Base-by-base conservation (phyloP, 345 rosid species). In the Corymbia maculata region DNA sequence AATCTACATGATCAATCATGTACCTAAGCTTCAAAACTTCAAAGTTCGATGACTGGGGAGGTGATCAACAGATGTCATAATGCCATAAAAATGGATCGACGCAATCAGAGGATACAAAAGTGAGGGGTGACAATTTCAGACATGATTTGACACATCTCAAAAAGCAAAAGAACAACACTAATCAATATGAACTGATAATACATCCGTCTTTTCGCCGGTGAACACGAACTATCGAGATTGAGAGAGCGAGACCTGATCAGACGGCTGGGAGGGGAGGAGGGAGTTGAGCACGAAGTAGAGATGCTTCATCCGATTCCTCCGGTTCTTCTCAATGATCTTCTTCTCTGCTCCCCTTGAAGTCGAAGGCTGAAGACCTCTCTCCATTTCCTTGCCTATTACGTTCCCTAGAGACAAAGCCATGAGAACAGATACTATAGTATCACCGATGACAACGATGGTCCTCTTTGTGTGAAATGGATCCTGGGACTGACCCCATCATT, bases 291-390 rank as follows among this genome's bases (percentile, higher is more conserved):
- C 55, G 88, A 91, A 89, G 49, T 52, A 91, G 45, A 94, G 93
- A 22, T 52, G 26, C 92, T 94, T 94, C 95, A 93, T 92, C 4
- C 92, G 91, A 90, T 92, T 92, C 89, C 96, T 91, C 85, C 95
- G 85, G 66, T 93, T 94, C 89, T 92, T 94, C 93, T 94, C 95
- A 7, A 90, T 47, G 53, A 93, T 51, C 57, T 94, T 94, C 57
- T 95, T 94, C 90, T 94, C 96, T 21, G 82, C 42, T 36, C 14
- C 42, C 21, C 82, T 3, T 5, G 82, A 11, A 19, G 4, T 88
- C 49, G 92, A 87, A 61, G 90, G 66, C 57, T 68, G 42, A 44
- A 59, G 68, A 85, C 51, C 86, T 30, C 88, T 86, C 87, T 90
- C 89, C 88, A 68, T 59, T 32, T 21, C 51, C 86, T 32, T 51